Base-by-base conservation (phyloP, 2,329 filamentous ascomycete species). In the Aspergillus viridinutans region DNA sequence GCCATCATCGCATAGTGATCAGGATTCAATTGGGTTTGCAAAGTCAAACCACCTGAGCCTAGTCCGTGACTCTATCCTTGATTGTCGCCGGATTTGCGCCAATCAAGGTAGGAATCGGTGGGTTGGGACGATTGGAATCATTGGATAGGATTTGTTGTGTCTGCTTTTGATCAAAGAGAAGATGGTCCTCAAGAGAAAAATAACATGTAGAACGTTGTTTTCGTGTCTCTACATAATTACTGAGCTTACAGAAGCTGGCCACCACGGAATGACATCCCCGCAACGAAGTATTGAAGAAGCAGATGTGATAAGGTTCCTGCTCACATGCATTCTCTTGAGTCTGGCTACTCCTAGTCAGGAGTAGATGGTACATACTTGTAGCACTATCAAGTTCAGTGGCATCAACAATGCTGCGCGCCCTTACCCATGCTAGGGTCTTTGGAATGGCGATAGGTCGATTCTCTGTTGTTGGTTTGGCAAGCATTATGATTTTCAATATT, bases 401-500 rank as follows among this genome's bases (percentile, higher is more conserved):
- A 21, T 45, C 42, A 12, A 45, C 42, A 43, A 43, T 45, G 42
- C 23, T 45, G 8, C 7, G 52, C 55, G 52, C 52, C 55, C 50
- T 54, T 45, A 50, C 45, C 49, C 29, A 59, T 59, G 58, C 55
- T 54, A 59, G 55, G 55, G 58, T 52, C 58, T 28, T 47, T 49
- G 47, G 38, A 49, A 25, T 56, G 57, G 54, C 48, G 45, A 50
- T 20, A 43, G 17, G 43, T 51, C 21, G 35, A 25, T 35, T 26
- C 26, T 21, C 48, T 35, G 42, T 52, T 58, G 28, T 50, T 32
- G 26, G 52, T 55, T 54, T 48, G 17, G 7, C 45, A 55, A 53
- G 14, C 14, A 38, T 17, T 17, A 17, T 3, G 14, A 38, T 17
- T 38, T 28, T 35, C 32, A 35, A 14, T 23, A 50, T 54, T 50